Evolutionary conservation across 2,329 filamentous ascomycete species (phyloP).

Genomic region (Neocucurbitaria cava): DNA sequence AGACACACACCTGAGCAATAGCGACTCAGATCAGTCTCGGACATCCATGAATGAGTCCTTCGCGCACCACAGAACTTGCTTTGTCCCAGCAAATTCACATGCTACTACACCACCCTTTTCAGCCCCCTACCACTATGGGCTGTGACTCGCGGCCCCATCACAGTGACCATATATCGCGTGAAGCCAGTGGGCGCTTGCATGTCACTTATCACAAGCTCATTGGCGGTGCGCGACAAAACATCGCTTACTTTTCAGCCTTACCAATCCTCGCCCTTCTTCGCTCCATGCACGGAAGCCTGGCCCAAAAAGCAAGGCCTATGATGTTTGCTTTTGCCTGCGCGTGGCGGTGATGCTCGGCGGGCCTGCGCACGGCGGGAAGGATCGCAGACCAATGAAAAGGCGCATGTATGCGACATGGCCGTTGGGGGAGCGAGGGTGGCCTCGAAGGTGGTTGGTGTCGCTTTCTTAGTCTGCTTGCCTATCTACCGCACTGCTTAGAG

Average conservation of each 20-base stretch:
- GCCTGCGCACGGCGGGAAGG: slow-evolving; percentile 5
- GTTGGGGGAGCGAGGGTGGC: not conserved
- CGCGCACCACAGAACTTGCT: not conserved
- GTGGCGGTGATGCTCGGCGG: slow-evolving; percentile 5
- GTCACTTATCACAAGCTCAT: slow-evolving; percentile 6
- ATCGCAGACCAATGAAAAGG: slow-evolving; percentile 3
- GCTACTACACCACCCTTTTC: slow-evolving; percentile 15
- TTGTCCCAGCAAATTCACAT: slow-evolving; percentile 7
- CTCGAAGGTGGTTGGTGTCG: slow-evolving; percentile 1
- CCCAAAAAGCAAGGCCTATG: not conserved
- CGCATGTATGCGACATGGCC: slow-evolving; percentile 3
- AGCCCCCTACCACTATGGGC: slow-evolving; percentile 10
- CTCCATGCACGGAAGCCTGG: slow-evolving; percentile 1
- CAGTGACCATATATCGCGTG: slow-evolving; percentile 12
- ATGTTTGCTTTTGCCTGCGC: not conserved
- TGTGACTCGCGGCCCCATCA: slow-evolving; percentile 17
- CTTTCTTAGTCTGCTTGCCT: not conserved
- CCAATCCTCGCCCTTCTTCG: not conserved
- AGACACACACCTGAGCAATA: slow-evolving; percentile 26
- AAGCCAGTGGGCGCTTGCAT: slow-evolving; percentile 18
- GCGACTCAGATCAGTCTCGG: slow-evolving; percentile 22
- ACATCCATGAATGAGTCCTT: not conserved
- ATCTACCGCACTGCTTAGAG: slow-evolving; percentile 4
- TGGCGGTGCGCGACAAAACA: slow-evolving; percentile 6
- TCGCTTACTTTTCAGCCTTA: not conserved